Conservation (phyloP, 2,329 filamentous ascomycete species). For the Calcarisporium arbuscula region DNA sequence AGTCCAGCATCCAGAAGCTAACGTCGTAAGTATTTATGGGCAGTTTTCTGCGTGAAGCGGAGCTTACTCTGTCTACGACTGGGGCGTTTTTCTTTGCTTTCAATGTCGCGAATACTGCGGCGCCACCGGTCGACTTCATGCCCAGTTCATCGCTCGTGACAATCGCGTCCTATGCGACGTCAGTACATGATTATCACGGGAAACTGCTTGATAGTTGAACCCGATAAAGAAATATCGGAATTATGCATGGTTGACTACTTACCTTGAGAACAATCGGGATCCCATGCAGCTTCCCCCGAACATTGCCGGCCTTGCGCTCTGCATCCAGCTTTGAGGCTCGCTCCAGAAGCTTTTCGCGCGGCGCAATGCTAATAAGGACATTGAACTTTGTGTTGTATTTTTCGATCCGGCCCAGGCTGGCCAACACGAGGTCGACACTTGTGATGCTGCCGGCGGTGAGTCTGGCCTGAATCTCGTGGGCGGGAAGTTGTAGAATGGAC, state of each 20-base stretch:
- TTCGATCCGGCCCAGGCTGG: conserved; percentile 6
- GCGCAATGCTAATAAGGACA: conserved; percentile 7
- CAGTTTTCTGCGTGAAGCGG: not conserved
- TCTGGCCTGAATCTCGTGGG: too few species aligned
- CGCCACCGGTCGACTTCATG: conserved; percentile 15
- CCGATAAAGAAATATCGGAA: too few species aligned
- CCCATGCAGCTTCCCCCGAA: conserved; percentile 16
- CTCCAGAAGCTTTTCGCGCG: conserved; percentile 4
- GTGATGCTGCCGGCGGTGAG: not conserved
- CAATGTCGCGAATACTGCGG: conserved; percentile 10
- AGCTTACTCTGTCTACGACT: conserved; percentile 8
- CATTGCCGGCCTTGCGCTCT: conserved; percentile 12
- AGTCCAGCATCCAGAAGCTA: conserved; percentile 12
- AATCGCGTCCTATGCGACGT: conserved; percentile 13
- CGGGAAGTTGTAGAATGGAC: too few species aligned
- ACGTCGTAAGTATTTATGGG: not conserved
- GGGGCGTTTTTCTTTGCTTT: conserved; percentile 8
- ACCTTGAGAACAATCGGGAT: conserved; percentile 19
- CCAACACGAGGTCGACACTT: not conserved
- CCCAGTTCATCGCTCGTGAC: conserved; percentile 11
- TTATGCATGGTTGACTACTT: too few species aligned
- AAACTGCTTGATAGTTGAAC: too few species aligned
- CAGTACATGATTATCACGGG: too few species aligned
- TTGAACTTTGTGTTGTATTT: conserved; percentile 6
- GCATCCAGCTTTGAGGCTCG: conserved; percentile 12